Evolutionary conservation across 2,329 filamentous ascomycete species (phyloP).

Genomic region (Diatrype stigma): DNA sequence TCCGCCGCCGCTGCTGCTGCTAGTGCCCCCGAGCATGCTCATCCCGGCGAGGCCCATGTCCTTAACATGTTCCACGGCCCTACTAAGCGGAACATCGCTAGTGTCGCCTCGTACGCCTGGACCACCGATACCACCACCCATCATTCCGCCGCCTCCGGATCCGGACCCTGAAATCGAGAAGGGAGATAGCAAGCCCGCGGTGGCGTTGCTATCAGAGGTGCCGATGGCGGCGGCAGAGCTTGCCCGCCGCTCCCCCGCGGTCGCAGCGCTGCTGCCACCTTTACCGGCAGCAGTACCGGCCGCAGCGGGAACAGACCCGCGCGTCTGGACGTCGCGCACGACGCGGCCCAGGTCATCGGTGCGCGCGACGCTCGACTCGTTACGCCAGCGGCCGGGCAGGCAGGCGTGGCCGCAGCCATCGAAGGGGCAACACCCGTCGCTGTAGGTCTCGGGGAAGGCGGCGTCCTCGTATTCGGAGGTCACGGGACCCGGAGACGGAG

Average conservation of each 20-base stretch:
- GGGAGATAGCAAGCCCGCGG: slow-evolving; percentile 6
- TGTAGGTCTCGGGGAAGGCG: slow-evolving; percentile 33
- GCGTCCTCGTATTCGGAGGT: slow-evolving; percentile 9
- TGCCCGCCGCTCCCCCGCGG: slow-evolving; percentile 9
- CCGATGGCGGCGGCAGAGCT: slow-evolving; percentile 8
- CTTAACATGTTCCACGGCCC: slow-evolving; percentile 56
- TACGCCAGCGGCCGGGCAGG: slow-evolving; percentile 52
- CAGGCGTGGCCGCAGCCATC: slow-evolving; percentile 63
- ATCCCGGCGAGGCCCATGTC: slow-evolving; percentile 41
- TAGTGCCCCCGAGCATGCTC: slow-evolving; percentile 11
- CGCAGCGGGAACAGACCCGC: slow-evolving; percentile 6
- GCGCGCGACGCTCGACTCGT: slow-evolving; percentile 40
- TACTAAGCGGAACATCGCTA: slow-evolving; percentile 54
- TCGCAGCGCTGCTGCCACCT: slow-evolving; percentile 9
- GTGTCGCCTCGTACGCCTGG: slow-evolving; percentile 41
- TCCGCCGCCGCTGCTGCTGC: slow-evolving; percentile 7
- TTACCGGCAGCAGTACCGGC: background rate
- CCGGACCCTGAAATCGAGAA: slow-evolving; percentile 1
- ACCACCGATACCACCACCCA: too few species aligned
- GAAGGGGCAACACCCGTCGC: slow-evolving; percentile 59
- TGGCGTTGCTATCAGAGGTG: background rate
- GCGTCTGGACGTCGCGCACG: slow-evolving; percentile 37
- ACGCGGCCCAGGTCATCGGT: slow-evolving; percentile 50
- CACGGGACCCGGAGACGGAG: background rate
- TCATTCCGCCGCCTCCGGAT: too few species aligned